phyloP scores from a whole-genome alignment of 148 eudicot genomes.

The Rheum nobile region DNA sequence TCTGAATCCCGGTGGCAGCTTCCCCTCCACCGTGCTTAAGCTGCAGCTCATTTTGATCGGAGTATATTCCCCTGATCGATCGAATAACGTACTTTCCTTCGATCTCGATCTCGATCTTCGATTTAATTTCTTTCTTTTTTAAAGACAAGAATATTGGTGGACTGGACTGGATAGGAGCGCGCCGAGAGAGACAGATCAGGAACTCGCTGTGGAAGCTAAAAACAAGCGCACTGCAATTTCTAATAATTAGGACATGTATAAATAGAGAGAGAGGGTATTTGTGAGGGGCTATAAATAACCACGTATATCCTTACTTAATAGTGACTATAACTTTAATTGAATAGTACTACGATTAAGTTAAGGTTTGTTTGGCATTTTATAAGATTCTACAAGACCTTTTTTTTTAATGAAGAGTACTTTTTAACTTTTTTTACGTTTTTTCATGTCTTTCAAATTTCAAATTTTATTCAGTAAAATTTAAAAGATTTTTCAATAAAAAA shows the following conservation, averaged over 20 bases:
- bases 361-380: too few species aligned
- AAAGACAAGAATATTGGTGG: not conserved
- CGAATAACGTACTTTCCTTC: too few species aligned
- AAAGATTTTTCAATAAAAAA: too few species aligned
- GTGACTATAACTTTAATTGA: not conserved
- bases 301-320: not conserved
- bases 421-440: too few species aligned
- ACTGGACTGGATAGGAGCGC: too few species aligned
- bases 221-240: not conserved
- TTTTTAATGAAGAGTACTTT: too few species aligned
- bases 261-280: not conserved
- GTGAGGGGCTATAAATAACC: conserved; percentile 7
- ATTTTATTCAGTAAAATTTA: too few species aligned
- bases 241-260: not conserved
- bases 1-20: conserved; percentile 83
- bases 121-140: not conserved
- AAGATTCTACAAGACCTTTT: too few species aligned
- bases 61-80: too few species aligned
- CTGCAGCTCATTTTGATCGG: conserved; percentile 33
- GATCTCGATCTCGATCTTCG: too few species aligned
- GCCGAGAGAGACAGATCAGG: not conserved
- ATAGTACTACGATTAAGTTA: not conserved
- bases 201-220: not conserved
- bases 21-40: conserved; percentile 70
- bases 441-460: too few species aligned